Conservation (phyloP, 345 rosid genomes). For the Eucalyptus pauciflora region DNA sequence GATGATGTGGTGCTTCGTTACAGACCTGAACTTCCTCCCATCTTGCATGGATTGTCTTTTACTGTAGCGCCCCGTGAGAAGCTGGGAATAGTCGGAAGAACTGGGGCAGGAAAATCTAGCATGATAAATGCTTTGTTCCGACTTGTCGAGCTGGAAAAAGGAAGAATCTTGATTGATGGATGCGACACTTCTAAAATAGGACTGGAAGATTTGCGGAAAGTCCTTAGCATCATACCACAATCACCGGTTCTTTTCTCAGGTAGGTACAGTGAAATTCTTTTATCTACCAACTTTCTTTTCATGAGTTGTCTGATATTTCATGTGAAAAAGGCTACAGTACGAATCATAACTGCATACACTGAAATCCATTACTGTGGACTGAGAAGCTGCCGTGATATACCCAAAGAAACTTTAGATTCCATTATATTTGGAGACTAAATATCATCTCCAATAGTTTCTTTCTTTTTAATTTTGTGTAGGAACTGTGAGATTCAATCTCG, state of each 20-base stretch:
- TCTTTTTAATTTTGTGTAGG: constrained; percentile 21
- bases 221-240: constrained; percentile 83
- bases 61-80: not conserved
- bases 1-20: constrained; percentile 79
- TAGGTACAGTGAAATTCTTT: not conserved
- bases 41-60: not conserved
- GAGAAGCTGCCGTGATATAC: not conserved
- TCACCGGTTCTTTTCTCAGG: constrained; percentile 97
- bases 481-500: constrained; percentile 82
- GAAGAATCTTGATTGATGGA: constrained; percentile 67
- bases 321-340: not conserved
- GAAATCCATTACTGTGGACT: not conserved
- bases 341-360: not conserved
- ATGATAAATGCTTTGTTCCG: constrained; percentile 5
- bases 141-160: constrained; percentile 76
- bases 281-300: not conserved
- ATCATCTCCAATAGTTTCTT: not conserved
- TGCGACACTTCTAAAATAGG: constrained; percentile 56
- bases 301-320: not conserved
- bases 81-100: not conserved
- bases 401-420: not conserved
- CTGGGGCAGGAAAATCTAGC: not conserved
- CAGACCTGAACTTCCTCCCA: constrained; percentile 86
- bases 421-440: not conserved
- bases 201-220: constrained; percentile 64